Conservation (phyloP, 2,329 filamentous ascomycete species). For the Canariomyces notabilis region DNA sequence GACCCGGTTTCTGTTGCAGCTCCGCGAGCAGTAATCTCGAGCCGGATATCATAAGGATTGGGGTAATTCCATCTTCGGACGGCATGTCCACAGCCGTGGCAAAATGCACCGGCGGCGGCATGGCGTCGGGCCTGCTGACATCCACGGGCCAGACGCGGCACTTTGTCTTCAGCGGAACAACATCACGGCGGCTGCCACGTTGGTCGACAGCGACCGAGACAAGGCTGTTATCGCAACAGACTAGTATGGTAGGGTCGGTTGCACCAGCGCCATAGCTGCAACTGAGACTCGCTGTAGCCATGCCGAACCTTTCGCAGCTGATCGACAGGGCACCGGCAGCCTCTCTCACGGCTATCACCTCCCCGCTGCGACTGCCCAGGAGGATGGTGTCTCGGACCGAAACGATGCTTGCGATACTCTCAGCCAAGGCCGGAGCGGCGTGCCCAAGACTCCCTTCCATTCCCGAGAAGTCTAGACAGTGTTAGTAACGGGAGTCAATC, state of each 20-base stretch:
- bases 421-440: slow-evolving; percentile 37
- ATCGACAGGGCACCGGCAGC: slow-evolving; percentile 10
- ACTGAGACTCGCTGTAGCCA: slow-evolving; percentile 20
- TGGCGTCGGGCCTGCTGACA: slow-evolving; percentile 31
- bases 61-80: slow-evolving; percentile 34
- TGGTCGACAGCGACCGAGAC: slow-evolving; percentile 34
- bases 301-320: slow-evolving; percentile 27
- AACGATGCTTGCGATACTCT: slow-evolving; percentile 23
- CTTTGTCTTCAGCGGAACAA: slow-evolving; percentile 34
- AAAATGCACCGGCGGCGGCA: slow-evolving; percentile 45
- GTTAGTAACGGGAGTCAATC: not conserved
- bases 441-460: slow-evolving; percentile 21
- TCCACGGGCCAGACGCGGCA: slow-evolving; percentile 48
- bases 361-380: slow-evolving; percentile 49
- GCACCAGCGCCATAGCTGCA: slow-evolving; percentile 20
- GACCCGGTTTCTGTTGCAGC: slow-evolving; percentile 40
- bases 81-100: slow-evolving; percentile 42
- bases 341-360: slow-evolving; percentile 38
- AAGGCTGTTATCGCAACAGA: slow-evolving; percentile 46
- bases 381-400: slow-evolving; percentile 28
- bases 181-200: slow-evolving; percentile 21
- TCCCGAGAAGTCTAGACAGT: slow-evolving; percentile 1
- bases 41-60: slow-evolving; percentile 47
- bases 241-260: slow-evolving; percentile 33
- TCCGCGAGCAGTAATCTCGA: slow-evolving; percentile 49